Percentiles rank a stretch among this genome's conserved stretches.
These are phyloP conservation scores for Fraxinus pennsylvanica DNA, from an alignment of 257 asterid genomes.

Conservation along the genomic window DNA sequence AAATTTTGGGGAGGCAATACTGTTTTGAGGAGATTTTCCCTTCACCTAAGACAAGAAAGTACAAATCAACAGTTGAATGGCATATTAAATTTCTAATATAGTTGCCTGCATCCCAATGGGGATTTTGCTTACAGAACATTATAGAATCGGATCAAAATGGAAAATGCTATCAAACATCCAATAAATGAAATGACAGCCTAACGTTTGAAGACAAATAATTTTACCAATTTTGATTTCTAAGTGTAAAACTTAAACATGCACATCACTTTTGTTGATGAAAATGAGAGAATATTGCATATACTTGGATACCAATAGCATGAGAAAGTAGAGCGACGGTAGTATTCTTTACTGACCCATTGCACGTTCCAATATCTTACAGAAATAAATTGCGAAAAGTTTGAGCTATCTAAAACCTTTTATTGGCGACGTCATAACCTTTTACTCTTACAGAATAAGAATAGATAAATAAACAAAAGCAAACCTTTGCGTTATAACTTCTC, in stretches of 20 bases:
- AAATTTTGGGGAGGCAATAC: conserved; percentile 45
- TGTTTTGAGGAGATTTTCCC: conserved; percentile 61
- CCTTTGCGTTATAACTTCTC: conserved; percentile 69
- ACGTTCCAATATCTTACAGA: background rate
- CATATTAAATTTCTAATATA: background rate
- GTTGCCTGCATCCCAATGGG: background rate
- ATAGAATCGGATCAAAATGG: background rate
- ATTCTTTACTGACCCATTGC: background rate
- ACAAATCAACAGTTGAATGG: background rate
- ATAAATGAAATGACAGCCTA: conserved; percentile 4
- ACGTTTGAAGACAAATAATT: background rate
- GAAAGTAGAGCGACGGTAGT: too few species aligned
- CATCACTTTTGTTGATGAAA: background rate
- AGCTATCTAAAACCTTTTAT: background rate
- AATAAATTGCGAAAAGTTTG: background rate
- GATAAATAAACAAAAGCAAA: conserved; percentile 31
- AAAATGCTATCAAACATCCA: background rate
- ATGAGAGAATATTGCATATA: background rate
- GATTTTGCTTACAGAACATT: background rate
- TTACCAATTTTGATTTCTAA: too few species aligned
- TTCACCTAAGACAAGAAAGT: conserved; percentile 55
- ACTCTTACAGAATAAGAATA: background rate
- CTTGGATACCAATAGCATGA: background rate
- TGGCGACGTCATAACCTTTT: background rate
- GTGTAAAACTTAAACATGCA: background rate